These are phyloP conservation scores for Dovyalis caffra DNA, from an alignment of 345 rosid species.

Conservation along the genomic window DNA sequence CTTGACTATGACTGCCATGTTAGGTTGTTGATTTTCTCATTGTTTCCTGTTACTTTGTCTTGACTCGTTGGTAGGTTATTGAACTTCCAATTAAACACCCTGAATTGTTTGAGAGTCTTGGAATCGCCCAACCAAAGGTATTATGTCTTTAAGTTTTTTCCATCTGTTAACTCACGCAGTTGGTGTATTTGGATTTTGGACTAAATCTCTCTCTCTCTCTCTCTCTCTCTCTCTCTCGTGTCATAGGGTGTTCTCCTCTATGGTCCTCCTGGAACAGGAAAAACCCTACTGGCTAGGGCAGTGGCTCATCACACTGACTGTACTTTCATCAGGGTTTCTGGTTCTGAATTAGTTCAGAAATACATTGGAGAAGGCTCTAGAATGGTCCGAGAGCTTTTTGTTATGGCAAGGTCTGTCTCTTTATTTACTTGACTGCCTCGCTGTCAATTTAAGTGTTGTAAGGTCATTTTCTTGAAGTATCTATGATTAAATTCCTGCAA, in stretches of 20 bases:
- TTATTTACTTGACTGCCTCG: background rate
- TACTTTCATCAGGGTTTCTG: slow-evolving; percentile 98
- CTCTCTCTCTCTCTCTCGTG: too few species aligned
- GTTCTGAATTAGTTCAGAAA: slow-evolving; percentile 94
- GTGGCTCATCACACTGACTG: slow-evolving; percentile 99
- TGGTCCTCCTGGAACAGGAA: slow-evolving; percentile 99
- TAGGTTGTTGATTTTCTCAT: slow-evolving; percentile 6
- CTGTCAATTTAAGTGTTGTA: background rate
- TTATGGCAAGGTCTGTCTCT: slow-evolving; percentile 88
- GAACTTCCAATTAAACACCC: slow-evolving; percentile 99
- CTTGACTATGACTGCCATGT: slow-evolving; percentile 2
- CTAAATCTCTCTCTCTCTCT: slow-evolving; percentile 1
- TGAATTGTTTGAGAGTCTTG: slow-evolving; percentile 93
- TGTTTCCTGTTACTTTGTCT: background rate
- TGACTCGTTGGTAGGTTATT: slow-evolving; percentile 60
- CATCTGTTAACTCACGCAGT: background rate
- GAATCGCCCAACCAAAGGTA: slow-evolving; percentile 99
- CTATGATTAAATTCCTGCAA: background rate
- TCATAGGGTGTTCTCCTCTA: slow-evolving; percentile 87
- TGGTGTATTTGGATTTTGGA: background rate
- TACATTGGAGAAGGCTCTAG: slow-evolving; percentile 99
- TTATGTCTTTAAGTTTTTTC: background rate
- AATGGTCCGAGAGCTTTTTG: slow-evolving; percentile 98
- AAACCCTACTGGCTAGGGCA: slow-evolving; percentile 94
- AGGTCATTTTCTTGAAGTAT: background rate